phyloP scores from a whole-genome alignment of 1,139 yeast genomes.

The Candida buenavistaensis region DNA sequence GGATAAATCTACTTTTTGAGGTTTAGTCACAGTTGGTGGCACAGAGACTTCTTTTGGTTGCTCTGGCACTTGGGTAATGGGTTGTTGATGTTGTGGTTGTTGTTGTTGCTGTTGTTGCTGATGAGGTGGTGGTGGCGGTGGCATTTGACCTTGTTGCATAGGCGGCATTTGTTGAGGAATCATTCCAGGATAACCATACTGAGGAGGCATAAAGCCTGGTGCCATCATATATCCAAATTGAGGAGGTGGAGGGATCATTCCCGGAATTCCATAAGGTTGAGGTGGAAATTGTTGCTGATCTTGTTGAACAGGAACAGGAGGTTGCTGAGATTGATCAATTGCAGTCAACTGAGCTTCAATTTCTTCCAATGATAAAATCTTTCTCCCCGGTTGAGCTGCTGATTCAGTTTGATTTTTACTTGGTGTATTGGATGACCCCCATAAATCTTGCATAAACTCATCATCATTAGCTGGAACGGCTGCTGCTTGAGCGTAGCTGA shows the following conservation, averaged over 20 bases:
- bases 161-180: constrained; percentile 29
- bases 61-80: constrained; percentile 18
- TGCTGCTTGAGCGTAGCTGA: constrained; percentile 65
- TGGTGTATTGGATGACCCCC: constrained; percentile 45
- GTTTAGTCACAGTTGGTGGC: constrained; percentile 14
- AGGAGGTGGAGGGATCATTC: constrained; percentile 39
- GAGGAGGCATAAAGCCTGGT: constrained; percentile 42
- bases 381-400: constrained; percentile 30
- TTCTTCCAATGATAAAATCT: constrained; percentile 68
- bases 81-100: constrained; percentile 13
- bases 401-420: constrained; percentile 14
- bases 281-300: constrained; percentile 24
- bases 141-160: constrained; percentile 13
- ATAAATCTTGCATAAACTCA: constrained; percentile 50
- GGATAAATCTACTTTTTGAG: constrained; percentile 3
- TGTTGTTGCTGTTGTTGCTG: constrained; percentile 17
- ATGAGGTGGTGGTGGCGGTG: constrained; percentile 19
- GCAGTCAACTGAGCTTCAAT: constrained; percentile 72
- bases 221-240: constrained; percentile 45
- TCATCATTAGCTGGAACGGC: constrained; percentile 40
- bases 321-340: constrained; percentile 33
- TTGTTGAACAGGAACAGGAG: constrained; percentile 17
- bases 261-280: constrained; percentile 37
- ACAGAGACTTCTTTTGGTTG: constrained; percentile 27
- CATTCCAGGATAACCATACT: constrained; percentile 34